Conservation (phyloP, 2,329 filamentous ascomycete genomes). For the Moelleriella libera region DNA sequence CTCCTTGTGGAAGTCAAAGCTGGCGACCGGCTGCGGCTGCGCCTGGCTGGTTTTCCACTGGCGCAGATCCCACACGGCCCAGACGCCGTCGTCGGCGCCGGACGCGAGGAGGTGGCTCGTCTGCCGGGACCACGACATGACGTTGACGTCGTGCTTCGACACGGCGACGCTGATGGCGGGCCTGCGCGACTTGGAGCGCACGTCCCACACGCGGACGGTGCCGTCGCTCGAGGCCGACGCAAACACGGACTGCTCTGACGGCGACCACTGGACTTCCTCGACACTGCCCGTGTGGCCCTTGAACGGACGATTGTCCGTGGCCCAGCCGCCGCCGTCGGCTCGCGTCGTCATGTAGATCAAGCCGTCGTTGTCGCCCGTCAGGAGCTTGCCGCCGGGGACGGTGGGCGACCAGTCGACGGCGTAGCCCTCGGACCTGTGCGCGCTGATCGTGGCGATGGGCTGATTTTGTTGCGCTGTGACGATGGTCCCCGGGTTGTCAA, state of each 20-base stretch:
- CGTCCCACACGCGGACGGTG: slow-evolving; percentile 91
- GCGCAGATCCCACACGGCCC: slow-evolving; percentile 91
- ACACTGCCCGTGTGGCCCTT: slow-evolving; percentile 73
- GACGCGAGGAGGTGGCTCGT: slow-evolving; percentile 83
- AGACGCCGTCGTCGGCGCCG: slow-evolving; percentile 83
- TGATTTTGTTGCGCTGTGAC: slow-evolving; percentile 77
- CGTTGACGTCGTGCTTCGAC: slow-evolving; percentile 80
- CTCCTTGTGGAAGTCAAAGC: slow-evolving; percentile 90
- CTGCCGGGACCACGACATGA: slow-evolving; percentile 86
- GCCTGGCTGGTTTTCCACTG: slow-evolving; percentile 66
- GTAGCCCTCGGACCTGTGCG: slow-evolving; percentile 90
- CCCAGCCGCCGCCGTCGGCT: slow-evolving; percentile 77
- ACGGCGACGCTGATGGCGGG: slow-evolving; percentile 80
- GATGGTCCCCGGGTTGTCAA: slow-evolving; percentile 74
- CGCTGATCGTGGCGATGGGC: slow-evolving; percentile 72
- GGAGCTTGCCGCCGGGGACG: slow-evolving; percentile 65
- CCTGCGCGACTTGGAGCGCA: slow-evolving; percentile 76
- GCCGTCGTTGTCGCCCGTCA: slow-evolving; percentile 86
- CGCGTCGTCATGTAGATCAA: slow-evolving; percentile 79
- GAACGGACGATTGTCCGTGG: slow-evolving; percentile 73
- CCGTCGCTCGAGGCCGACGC: slow-evolving; percentile 89
- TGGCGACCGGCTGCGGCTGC: slow-evolving; percentile 70
- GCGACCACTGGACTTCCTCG: slow-evolving; percentile 95
- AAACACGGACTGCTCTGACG: slow-evolving; percentile 84
- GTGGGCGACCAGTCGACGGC: slow-evolving; percentile 88